phyloP scores from a whole-genome alignment of 225 moss, liverwort and hornwort genomes.

The Asterella californica region DNA sequence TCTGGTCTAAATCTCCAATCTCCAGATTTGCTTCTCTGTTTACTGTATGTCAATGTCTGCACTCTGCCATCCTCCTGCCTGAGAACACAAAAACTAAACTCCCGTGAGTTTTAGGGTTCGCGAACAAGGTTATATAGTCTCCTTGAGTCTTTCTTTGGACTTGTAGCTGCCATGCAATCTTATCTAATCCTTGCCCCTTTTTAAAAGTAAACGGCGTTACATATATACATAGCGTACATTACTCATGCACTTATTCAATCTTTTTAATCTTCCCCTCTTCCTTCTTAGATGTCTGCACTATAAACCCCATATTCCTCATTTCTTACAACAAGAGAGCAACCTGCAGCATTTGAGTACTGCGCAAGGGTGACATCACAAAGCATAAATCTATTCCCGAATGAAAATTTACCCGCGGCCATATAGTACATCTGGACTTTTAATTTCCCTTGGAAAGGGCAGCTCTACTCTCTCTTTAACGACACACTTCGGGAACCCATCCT shows the following conservation, averaged over 20 bases:
- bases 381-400: slow-evolving; percentile 1
- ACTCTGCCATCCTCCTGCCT: too few relatives aligned
- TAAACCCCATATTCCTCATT: not conserved
- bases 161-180: too few relatives aligned
- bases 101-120: too few relatives aligned
- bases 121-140: too few relatives aligned
- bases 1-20: too few relatives aligned
- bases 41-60: too few relatives aligned
- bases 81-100: too few relatives aligned
- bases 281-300: not conserved
- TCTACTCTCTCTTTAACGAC: slow-evolving; percentile 93
- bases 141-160: too few relatives aligned
- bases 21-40: too few relatives aligned
- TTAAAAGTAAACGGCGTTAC: too few relatives aligned
- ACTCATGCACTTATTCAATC: not conserved
- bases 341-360: not conserved
- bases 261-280: not conserved
- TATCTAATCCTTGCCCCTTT: too few relatives aligned
- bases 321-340: not conserved
- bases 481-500: slow-evolving; percentile 69
- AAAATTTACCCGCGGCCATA: slow-evolving; percentile 72
- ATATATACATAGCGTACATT: not conserved
- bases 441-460: slow-evolving; percentile 75
- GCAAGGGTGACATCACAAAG: not conserved
- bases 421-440: slow-evolving; percentile 78